Evolutionary conservation across 495 filamentous ascomycete genomes (phyloP), one percentile per base, ranked within the genome.

Genomic region (Aspergillus heteromorphus): DNA sequence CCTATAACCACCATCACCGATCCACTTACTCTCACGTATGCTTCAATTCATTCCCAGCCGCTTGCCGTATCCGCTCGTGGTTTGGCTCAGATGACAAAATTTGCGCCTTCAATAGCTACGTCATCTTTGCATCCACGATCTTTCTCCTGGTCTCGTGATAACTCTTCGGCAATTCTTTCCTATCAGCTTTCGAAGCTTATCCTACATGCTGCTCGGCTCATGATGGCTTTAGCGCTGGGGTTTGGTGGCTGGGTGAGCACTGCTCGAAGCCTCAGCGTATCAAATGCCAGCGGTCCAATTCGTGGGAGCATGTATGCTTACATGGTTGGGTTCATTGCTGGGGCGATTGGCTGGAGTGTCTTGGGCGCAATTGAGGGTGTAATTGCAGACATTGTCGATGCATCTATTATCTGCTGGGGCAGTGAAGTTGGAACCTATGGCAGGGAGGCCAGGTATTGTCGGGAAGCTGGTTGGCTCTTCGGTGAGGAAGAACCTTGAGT

Each of bases 191-290:
- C 92, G 4, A 96, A 96, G 63, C 79, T 98, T 52, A 83, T 98
- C 17, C 83, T 98, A 11, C 87, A 95, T 58, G 92, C 93, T 17
- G 90, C 89, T 16, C 81, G 93, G 17, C 87, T 88, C 60, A 88
- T 97, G 60, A 95, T 95, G 80, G 88, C 90, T 6, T 80, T 88
- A 34, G 87, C 87, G 1, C 78, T 98, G 23, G 95, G 93, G 1
- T 92, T 96, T 64, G 92, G 88, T n/a, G 93, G 89, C 21, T 98
- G 93, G 93, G 90, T 97, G n/a, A 86, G 87, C 49, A 92, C 91
- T 27, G 90, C 93, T 16, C 82, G 87, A 43, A 83, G 84, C 66
- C 71, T 95, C 11, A 70, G 69, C 20, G 72, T 87, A 16, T 72
- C 78, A 34, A 78, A 77, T 25, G 56, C 69, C 17, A 72, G 77